These are phyloP conservation scores for Monosporascus sp. DNA, from an alignment of 2,329 filamentous ascomycete genomes.

Conservation along the genomic window DNA sequence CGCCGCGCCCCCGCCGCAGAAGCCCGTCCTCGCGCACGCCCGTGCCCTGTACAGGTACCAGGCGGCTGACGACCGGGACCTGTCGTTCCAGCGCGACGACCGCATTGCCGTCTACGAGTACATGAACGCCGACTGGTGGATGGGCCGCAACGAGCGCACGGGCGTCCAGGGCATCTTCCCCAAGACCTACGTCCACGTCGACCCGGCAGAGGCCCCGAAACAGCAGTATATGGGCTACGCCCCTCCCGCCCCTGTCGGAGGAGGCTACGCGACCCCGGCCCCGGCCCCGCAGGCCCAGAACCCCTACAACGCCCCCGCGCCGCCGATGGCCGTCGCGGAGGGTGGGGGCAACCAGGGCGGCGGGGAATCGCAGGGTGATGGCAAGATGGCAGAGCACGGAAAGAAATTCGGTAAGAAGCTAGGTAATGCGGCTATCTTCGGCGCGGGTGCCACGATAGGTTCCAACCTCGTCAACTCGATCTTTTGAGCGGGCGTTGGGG, in stretches of 20 bases:
- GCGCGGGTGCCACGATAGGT: constrained; percentile 86
- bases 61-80: constrained; percentile 73
- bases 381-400: constrained; percentile 67
- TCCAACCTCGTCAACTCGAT: constrained; percentile 87
- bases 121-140: constrained; percentile 98
- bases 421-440: constrained; percentile 79
- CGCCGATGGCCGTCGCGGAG: constrained; percentile 67
- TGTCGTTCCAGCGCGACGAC: constrained; percentile 77
- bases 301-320: constrained; percentile 65
- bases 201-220: constrained; percentile 47
- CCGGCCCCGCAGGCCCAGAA: constrained; percentile 44
- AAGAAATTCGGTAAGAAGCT: constrained; percentile 98
- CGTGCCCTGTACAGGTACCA: constrained; percentile 80
- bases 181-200: constrained; percentile 76
- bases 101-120: constrained; percentile 76
- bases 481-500: constrained; percentile 49
- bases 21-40: constrained; percentile 64
- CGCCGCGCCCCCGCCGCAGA: constrained; percentile 38
- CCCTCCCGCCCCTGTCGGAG: constrained; percentile 14
- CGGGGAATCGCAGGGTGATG: constrained; percentile 32
- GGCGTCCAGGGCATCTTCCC: constrained; percentile 90
- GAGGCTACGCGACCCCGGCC: constrained; percentile 26
- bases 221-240: constrained; percentile 12
- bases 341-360: constrained; percentile 31
- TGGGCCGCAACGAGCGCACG: constrained; percentile 78